Conservation (phyloP, 2,329 filamentous ascomycete genomes). For the Xylaria sp. region DNA sequence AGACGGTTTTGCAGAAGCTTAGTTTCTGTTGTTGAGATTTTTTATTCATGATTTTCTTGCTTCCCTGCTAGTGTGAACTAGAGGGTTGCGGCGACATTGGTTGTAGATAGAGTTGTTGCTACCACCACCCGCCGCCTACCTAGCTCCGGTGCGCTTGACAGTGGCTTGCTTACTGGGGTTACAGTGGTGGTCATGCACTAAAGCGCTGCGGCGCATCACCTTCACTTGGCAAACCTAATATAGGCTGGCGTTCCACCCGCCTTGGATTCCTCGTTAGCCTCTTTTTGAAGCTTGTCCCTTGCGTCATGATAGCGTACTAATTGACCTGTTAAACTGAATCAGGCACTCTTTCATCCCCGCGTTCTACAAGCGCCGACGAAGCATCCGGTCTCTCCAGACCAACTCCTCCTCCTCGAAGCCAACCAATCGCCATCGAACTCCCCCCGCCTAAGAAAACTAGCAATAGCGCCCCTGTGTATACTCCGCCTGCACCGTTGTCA, state of each 20-base stretch:
- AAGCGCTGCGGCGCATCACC: conserved; percentile 38
- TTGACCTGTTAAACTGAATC: conserved; percentile 40
- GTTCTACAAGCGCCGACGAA: conserved; percentile 39
- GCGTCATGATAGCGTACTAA: conserved; percentile 45
- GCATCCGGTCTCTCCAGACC: conserved; percentile 39
- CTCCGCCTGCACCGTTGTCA: conserved; percentile 63
- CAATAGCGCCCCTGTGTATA: conserved; percentile 55
- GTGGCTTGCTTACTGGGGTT: conserved; percentile 32
- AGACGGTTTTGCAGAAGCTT: conserved; percentile 1
- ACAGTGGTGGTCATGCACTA: conserved; percentile 37
- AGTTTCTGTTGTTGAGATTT: background rate
- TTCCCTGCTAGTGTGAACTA: background rate
- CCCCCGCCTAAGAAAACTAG: conserved; percentile 57
- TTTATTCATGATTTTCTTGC: background rate
- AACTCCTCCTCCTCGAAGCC: conserved; percentile 50
- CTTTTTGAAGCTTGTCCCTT: conserved; percentile 28
- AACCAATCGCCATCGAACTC: conserved; percentile 66
- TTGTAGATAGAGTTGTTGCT: background rate
- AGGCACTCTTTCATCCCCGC: conserved; percentile 42
- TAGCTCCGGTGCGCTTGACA: background rate
- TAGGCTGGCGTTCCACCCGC: conserved; percentile 21
- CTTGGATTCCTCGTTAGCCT: conserved; percentile 23
- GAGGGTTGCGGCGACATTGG: background rate
- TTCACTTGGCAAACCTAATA: conserved; percentile 16
- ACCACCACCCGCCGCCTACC: background rate